Percentiles rank a stretch among this genome's conserved stretches.
These are phyloP conservation scores for Ustilago cynodontis DNA, from an alignment of 1,284 basidiomycete genomes.

Conservation along the genomic window DNA sequence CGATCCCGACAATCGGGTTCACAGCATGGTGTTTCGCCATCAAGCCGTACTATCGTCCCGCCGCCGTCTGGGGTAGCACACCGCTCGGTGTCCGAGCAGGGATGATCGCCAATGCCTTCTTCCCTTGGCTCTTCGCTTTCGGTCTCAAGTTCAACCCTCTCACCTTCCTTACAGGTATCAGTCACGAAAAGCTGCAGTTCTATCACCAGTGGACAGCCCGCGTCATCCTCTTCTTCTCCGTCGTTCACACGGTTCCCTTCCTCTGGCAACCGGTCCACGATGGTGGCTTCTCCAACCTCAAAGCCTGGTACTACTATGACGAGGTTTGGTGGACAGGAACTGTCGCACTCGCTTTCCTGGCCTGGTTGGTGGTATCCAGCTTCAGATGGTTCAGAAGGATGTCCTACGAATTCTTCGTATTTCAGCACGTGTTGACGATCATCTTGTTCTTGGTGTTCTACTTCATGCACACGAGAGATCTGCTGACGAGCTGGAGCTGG, in stretches of 20 bases:
- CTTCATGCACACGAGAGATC: conserved; percentile 55
- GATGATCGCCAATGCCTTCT: conserved; percentile 59
- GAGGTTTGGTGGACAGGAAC: conserved; percentile 58
- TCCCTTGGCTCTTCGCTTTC: conserved; percentile 61
- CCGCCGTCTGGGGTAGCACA: conserved; percentile 53
- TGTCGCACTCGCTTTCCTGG: conserved; percentile 47
- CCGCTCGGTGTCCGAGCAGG: conserved; percentile 60
- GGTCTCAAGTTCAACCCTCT: conserved; percentile 66
- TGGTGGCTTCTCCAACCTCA: conserved; percentile 50
- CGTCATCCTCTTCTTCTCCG: conserved; percentile 60
- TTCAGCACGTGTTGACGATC: conserved; percentile 57
- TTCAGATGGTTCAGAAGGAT: conserved; percentile 51
- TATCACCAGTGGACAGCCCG: conserved; percentile 65
- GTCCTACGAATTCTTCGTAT: conserved; percentile 67
- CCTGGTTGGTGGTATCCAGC: conserved; percentile 50
- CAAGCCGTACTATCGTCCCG: conserved; percentile 58
- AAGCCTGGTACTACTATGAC: conserved; percentile 50
- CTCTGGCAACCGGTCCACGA: conserved; percentile 56
- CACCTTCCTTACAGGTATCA: conserved; percentile 57
- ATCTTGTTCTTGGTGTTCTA: conserved; percentile 58
- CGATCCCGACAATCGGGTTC: conserved; percentile 30
- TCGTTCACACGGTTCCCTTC: conserved; percentile 65
- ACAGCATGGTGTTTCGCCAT: conserved; percentile 51
- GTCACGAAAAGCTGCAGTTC: conserved; percentile 64
- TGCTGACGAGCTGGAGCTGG: conserved; percentile 45